Evolutionary conservation across 2,329 filamentous ascomycete species (phyloP), one percentile per base, ranked within the genome.

Genomic region (Colletotrichum sp.): DNA sequence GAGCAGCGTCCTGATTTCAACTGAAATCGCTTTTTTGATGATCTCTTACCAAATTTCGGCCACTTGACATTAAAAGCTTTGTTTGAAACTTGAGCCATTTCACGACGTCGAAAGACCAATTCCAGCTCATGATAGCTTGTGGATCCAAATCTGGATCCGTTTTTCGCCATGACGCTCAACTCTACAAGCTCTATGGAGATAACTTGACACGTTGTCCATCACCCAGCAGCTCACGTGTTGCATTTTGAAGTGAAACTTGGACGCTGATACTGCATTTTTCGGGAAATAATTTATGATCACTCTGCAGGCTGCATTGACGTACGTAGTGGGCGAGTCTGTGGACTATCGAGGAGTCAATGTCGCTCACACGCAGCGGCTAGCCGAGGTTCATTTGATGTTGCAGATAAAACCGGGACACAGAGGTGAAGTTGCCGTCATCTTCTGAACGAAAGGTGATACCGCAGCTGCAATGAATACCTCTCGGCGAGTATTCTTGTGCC

Each of bases 401-500:
- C 9, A n/a, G 39, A 44, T n/a, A 6, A 44, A 6, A n/a, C 9
- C 5, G 18, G 39, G 5, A 44, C 8, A 44, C 5, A 2, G 5
- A 49, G 39, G 18, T n/a, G 39, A 49, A 49, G 9, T 49, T 49
- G 18, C 18, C 3, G 5, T 12, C 9, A n/a, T 4, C 18, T 49
- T n/a, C 1, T 12, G 18, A 49, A 49, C 18, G 2, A 49, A n/a
- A n/a, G 18, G 9, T 49, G 9, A 49, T 49, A 12, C 39, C 9
- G 18, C 39, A 12, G 39, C 39, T n/a, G 9, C 0, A n/a, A 0
- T 12, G 39, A 49, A 0, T n/a, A 49, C 9, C 39, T n/a, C 16
- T n/a, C 18, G 39, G 39, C 9, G 9, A 0, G 39, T 12, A 49
- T 49, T 0, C 39, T 12, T 1, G 18, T 21, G 39, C 2, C 8